A percentile compares a stretch with the other conserved stretches of the same genome.
Conservation (phyloP, 768 basidiomycete species). For the Cantharellus cinnabarinus region DNA sequence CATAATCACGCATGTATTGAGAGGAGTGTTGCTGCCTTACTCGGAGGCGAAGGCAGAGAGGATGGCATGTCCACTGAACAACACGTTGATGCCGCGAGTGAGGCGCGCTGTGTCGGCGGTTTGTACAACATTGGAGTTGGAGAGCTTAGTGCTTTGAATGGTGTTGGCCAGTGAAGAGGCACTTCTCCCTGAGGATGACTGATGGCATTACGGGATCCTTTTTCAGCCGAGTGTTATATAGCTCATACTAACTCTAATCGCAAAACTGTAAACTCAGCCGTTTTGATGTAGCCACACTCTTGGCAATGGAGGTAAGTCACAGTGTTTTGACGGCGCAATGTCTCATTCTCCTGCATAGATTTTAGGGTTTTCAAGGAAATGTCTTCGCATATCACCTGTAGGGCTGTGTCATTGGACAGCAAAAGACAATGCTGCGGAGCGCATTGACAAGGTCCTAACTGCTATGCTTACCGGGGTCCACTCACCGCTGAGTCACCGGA, state of each 20-base stretch:
- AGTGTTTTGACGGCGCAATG: neutral
- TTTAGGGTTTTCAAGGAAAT: neutral
- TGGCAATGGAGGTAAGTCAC: neutral
- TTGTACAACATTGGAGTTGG: slow-evolving; percentile 49
- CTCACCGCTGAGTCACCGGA: neutral
- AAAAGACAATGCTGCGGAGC: neutral
- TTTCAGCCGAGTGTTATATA: slow-evolving; percentile 22
- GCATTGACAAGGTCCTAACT: neutral
- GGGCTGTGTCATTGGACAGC: neutral
- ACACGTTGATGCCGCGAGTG: no score
- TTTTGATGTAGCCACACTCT: neutral
- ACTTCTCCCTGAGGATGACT: neutral
- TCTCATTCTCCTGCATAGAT: neutral
- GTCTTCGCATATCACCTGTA: neutral
- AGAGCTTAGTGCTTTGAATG: slow-evolving; percentile 72
- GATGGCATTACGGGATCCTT: slow-evolving; percentile 18
- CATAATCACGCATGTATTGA: no score
- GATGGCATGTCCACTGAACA: no score
- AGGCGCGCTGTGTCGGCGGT: no score
- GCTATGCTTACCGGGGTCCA: neutral
- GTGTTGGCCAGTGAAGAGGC: slow-evolving; percentile 43
- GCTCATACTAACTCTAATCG: neutral
- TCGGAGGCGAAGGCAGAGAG: no score
- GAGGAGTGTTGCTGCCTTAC: no score
- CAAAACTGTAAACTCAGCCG: neutral